phyloP scores from a whole-genome alignment of 805 yeast genomes.

The Babjeviella inositovora region DNA sequence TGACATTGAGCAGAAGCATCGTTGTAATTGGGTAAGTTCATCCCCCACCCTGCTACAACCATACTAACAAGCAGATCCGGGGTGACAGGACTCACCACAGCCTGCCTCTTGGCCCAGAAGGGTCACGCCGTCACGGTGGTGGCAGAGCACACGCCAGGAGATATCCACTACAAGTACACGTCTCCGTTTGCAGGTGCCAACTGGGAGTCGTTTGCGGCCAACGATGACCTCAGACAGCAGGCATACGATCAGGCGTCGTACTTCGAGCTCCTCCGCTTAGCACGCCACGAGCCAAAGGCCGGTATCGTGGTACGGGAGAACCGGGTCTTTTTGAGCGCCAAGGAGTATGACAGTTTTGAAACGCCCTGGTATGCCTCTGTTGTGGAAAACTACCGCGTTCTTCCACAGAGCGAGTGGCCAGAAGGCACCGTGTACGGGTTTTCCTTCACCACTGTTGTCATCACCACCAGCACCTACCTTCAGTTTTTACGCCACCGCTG shows the following conservation, averaged over 20 bases:
- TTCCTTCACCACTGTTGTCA: conserved; percentile 35
- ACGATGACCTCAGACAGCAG: conserved; percentile 12
- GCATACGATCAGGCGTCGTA: conserved; percentile 32
- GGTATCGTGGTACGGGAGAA: conserved; percentile 19
- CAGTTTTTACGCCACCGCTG: conserved; percentile 31
- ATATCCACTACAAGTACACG: conserved; percentile 32
- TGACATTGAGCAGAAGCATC: no score
- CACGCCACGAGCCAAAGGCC: conserved; percentile 25
- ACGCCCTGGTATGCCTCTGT: conserved; percentile 33
- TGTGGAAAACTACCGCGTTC: conserved; percentile 19
- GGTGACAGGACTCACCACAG: conserved; percentile 39
- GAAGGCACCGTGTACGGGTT: conserved; percentile 19
- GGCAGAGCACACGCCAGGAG: conserved; percentile 38
- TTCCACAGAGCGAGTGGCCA: conserved; percentile 19
- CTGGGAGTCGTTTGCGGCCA: conserved; percentile 44
- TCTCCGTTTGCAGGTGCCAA: conserved; percentile 66
- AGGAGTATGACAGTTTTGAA: conserved; percentile 6
- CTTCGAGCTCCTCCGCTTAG: conserved; percentile 23
- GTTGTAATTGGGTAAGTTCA: no score
- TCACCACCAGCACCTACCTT: conserved; percentile 42
- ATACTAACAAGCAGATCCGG: conserved; percentile 27
- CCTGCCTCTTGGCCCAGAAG: conserved; percentile 19
- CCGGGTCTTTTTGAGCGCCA: conserved; percentile 5
- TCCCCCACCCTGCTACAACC: no score
- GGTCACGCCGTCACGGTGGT: conserved; percentile 25